phyloP scores from a whole-genome alignment of 2,329 filamentous ascomycete species.

The Colletotrichum sp. region DNA sequence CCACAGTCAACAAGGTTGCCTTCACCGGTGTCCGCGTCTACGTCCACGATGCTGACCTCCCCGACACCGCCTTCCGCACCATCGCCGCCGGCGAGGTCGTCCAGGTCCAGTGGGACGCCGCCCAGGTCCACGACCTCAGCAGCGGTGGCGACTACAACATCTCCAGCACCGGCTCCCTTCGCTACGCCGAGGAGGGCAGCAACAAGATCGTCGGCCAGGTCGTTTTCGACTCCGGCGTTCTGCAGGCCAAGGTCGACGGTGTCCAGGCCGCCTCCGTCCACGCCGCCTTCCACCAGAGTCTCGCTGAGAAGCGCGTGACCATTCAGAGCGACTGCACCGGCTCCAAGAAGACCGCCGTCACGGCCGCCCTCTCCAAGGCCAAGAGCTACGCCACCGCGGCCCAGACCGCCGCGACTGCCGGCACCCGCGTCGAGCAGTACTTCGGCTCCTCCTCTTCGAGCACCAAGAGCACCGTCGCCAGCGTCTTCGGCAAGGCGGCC shows the following conservation, averaged over 20 bases:
- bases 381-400: constrained; percentile 54
- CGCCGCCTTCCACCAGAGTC: constrained; percentile 48
- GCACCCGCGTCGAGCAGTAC: constrained; percentile 55
- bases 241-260: constrained; percentile 61
- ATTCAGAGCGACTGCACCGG: constrained; percentile 2
- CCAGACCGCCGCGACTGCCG: constrained; percentile 40
- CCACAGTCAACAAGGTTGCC: constrained; percentile 39
- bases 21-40: constrained; percentile 57
- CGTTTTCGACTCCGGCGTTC: constrained; percentile 58
- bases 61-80: constrained; percentile 49
- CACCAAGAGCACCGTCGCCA: constrained; percentile 48
- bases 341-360: constrained; percentile 30
- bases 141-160: constrained; percentile 56
- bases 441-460: constrained; percentile 56
- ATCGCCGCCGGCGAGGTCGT: constrained; percentile 49
- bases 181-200: constrained; percentile 51
- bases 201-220: constrained; percentile 55
- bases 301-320: constrained; percentile 45
- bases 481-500: constrained; percentile 50
- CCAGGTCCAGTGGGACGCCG: constrained; percentile 54
- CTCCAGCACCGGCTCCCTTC: constrained; percentile 56
- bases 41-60: constrained; percentile 43
- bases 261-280: constrained; percentile 51
- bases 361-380: constrained; percentile 56
- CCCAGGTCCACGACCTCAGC: constrained; percentile 51